Conservation (phyloP, 371 early-diverging fungal species). For the Mucor sp. region DNA sequence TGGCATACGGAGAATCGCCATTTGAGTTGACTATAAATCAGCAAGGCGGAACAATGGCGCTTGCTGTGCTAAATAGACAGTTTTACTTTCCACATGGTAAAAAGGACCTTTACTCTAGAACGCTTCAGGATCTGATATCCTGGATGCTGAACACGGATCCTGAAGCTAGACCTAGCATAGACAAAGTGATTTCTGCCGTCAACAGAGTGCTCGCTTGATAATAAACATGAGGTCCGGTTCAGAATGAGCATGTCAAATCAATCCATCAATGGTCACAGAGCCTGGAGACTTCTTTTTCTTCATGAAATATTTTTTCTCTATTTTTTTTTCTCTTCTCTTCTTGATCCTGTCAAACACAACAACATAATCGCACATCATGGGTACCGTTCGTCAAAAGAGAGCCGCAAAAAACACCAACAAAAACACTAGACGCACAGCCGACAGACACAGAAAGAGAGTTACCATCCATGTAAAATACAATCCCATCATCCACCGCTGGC, state of each 20-base stretch:
- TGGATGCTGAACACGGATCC: slow-evolving; percentile 72
- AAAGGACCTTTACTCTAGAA: slow-evolving; percentile 53
- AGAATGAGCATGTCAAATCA: neutral
- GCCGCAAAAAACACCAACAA: slow-evolving; percentile 35
- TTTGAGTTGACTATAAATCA: slow-evolving; percentile 72
- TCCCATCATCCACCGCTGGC: neutral
- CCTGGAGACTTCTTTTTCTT: slow-evolving; percentile 1
- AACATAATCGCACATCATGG: slow-evolving; percentile 25
- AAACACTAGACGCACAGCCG: slow-evolving; percentile 54
- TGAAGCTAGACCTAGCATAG: slow-evolving; percentile 65
- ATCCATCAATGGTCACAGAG: neutral
- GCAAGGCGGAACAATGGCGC: slow-evolving; percentile 73
- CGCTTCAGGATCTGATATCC: slow-evolving; percentile 63
- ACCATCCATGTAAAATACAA: slow-evolving; percentile 44
- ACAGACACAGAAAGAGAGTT: slow-evolving; percentile 55
- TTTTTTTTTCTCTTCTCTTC: neutral
- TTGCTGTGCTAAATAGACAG: slow-evolving; percentile 74
- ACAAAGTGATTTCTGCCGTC: slow-evolving; percentile 8
- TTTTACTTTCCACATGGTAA: slow-evolving; percentile 53
- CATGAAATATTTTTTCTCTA: neutral
- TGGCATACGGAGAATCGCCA: slow-evolving; percentile 76
- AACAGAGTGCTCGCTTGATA: neutral
- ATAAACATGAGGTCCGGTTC: neutral
- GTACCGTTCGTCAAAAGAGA: slow-evolving; percentile 44
- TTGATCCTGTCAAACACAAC: neutral